Evolutionary conservation across 2,329 filamentous ascomycete genomes (phyloP).

Genomic region (Neoscytalidium dimidiatum): DNA sequence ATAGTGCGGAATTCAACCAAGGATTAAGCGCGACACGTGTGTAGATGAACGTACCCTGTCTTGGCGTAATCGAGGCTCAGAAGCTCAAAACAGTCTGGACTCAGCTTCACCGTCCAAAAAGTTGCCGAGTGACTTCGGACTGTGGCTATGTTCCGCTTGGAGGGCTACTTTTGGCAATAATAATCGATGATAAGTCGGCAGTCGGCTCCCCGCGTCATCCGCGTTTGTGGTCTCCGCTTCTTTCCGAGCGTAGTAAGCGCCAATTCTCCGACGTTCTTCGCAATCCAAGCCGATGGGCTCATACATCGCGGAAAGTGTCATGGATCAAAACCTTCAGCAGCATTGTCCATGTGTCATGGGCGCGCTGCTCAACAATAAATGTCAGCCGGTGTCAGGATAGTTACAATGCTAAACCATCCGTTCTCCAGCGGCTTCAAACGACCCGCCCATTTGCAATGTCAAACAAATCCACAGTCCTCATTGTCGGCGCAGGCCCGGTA

Average conservation of each 20-base stretch:
- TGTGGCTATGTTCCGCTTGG: neutral
- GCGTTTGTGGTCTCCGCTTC: neutral
- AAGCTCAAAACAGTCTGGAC: too few relatives aligned
- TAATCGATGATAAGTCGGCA: neutral
- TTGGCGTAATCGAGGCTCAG: too few relatives aligned
- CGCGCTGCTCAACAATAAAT: neutral
- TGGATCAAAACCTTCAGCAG: neutral
- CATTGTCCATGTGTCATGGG: neutral
- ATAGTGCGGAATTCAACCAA: too few relatives aligned
- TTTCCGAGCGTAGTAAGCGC: neutral
- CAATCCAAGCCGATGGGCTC: neutral
- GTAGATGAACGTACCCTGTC: too few relatives aligned
- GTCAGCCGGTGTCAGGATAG: neutral
- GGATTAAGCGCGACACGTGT: too few relatives aligned
- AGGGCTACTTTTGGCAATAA: neutral
- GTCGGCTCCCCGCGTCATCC: neutral
- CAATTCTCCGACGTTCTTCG: neutral
- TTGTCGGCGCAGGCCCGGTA: conserved; percentile 44
- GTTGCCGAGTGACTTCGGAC: neutral
- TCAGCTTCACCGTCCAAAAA: too few relatives aligned
- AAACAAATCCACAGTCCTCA: conserved; percentile 29
- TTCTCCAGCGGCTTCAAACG: too few relatives aligned
- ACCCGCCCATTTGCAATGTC: neutral
- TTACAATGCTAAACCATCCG: neutral
- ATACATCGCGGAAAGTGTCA: neutral